These are phyloP conservation scores for Phialocephala subalpina DNA, from an alignment of 2,329 filamentous ascomycete genomes.

Conservation along the genomic window DNA sequence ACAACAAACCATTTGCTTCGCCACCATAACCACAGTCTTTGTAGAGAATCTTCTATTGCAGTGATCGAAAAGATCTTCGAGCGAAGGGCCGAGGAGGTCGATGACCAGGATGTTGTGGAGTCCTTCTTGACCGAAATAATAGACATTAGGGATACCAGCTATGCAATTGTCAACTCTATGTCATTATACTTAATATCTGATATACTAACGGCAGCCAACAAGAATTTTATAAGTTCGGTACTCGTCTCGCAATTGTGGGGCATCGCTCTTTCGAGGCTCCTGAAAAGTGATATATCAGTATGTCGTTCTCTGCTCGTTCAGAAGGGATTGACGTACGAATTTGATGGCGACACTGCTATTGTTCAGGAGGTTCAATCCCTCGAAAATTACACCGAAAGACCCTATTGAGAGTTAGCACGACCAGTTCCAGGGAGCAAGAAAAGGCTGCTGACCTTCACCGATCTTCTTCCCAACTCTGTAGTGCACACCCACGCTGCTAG, in stretches of 20 bases:
- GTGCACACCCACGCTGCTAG: constrained; percentile 80
- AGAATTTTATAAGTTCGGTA: constrained; percentile 99
- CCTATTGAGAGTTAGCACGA: constrained; percentile 62
- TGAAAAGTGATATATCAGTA: constrained; percentile 46
- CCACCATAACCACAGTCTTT: constrained; percentile 99
- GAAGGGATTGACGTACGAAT: constrained; percentile 72
- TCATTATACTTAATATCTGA: constrained; percentile 24
- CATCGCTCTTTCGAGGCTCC: constrained; percentile 99
- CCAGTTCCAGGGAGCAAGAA: not conserved
- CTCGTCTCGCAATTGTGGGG: constrained; percentile 96
- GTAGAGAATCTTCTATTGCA: constrained; percentile 94
- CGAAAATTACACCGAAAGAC: constrained; percentile 98
- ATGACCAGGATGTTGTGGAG: constrained; percentile 99
- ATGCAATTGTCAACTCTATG: constrained; percentile 46
- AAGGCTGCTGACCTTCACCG: constrained; percentile 60
- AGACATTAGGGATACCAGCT: constrained; percentile 99
- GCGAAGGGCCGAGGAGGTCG: constrained; percentile 90
- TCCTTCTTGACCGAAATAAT: constrained; percentile 98
- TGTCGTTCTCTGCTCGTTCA: constrained; percentile 1
- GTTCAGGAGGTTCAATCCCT: constrained; percentile 97
- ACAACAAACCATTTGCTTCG: constrained; percentile 88
- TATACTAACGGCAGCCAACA: constrained; percentile 92
- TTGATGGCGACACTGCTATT: constrained; percentile 99
- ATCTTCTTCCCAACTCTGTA: constrained; percentile 99
- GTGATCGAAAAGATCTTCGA: constrained; percentile 97